phyloP scores from a whole-genome alignment of 2,329 filamentous ascomycete species.

The Monosporascus sp. region DNA sequence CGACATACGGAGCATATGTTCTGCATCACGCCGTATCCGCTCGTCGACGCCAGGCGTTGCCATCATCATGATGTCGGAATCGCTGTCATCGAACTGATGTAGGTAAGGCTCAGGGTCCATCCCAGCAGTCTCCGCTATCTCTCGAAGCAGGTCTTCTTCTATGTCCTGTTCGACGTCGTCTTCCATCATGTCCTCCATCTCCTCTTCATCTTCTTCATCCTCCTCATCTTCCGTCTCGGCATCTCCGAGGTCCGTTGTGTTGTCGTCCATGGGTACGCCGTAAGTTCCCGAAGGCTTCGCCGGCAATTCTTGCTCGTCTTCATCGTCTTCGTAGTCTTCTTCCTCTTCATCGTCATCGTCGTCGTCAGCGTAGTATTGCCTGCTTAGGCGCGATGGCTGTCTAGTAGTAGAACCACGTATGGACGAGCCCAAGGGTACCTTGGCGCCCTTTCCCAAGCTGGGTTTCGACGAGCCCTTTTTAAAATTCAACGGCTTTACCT shows the following conservation, averaged over 20 bases:
- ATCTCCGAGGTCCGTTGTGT: conserved; percentile 35
- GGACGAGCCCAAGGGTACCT: conserved; percentile 43
- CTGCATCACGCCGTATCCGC: conserved; percentile 49
- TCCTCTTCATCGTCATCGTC: conserved; percentile 32
- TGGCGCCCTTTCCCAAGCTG: conserved; percentile 31
- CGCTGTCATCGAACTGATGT: conserved; percentile 27
- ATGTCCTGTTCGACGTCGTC: conserved; percentile 30
- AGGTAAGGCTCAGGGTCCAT: conserved; percentile 11
- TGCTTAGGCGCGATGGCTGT: conserved; percentile 49
- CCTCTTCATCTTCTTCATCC: conserved; percentile 30
- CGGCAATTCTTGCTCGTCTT: conserved; percentile 30
- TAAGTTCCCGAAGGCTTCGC: conserved; percentile 24
- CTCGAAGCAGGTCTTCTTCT: conserved; percentile 29
- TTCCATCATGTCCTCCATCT: conserved; percentile 34
- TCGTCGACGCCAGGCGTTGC: conserved; percentile 50
- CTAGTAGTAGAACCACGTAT: conserved; percentile 34
- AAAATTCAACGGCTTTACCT: conserved; percentile 35
- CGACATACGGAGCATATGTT: conserved; percentile 50
- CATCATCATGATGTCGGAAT: conserved; percentile 50
- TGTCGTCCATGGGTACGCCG: conserved; percentile 28
- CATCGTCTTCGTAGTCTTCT: conserved; percentile 34
- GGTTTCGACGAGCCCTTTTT: conserved; percentile 26
- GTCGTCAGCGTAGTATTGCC: conserved; percentile 31
- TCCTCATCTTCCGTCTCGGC: conserved; percentile 25
- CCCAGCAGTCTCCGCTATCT: conserved; percentile 21